Percentiles rank a stretch among this genome's conserved stretches.
These are phyloP conservation scores for Diutina siamensis DNA, from an alignment of 1,139 yeast species.

Conservation along the genomic window DNA sequence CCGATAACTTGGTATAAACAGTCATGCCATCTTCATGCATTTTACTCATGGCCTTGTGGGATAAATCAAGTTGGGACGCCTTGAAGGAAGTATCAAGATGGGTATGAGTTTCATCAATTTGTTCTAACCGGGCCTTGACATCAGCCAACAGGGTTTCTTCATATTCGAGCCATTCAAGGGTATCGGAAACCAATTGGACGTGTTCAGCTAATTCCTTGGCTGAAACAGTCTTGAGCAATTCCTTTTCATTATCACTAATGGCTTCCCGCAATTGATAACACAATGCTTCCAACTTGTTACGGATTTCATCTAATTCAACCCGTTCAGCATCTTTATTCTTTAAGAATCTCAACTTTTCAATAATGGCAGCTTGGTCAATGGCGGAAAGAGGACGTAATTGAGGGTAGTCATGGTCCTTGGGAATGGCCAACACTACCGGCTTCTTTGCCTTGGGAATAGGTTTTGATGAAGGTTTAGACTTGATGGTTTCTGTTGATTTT, in stretches of 20 bases:
- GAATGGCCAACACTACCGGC: constrained; percentile 14
- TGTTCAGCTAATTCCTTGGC: constrained; percentile 20
- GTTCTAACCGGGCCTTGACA: constrained; percentile 18
- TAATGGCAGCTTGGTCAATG: constrained; percentile 24
- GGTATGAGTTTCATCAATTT: constrained; percentile 13
- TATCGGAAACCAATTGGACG: constrained; percentile 26
- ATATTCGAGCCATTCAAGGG: constrained; percentile 71
- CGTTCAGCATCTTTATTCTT: constrained; percentile 36
- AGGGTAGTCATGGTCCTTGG: constrained; percentile 22
- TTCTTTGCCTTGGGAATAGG: background rate
- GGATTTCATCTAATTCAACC: constrained; percentile 32
- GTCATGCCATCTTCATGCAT: constrained; percentile 30
- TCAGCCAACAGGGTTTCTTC: constrained; percentile 41
- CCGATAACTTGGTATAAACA: constrained; percentile 31
- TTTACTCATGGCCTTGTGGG: constrained; percentile 22
- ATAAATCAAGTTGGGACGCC: constrained; percentile 23
- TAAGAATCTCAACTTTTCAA: constrained; percentile 19
- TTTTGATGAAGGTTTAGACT: constrained; percentile 7
- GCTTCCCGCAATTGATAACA: constrained; percentile 46
- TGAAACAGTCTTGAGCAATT: constrained; percentile 22
- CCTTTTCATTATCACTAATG: constrained; percentile 37
- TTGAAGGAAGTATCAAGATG: constrained; percentile 15
- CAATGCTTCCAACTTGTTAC: constrained; percentile 45
- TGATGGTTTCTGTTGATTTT: constrained; percentile 13
- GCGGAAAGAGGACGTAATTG: constrained; percentile 35